Conservation (phyloP, 768 basidiomycete genomes). For the Mycena rosella region DNA sequence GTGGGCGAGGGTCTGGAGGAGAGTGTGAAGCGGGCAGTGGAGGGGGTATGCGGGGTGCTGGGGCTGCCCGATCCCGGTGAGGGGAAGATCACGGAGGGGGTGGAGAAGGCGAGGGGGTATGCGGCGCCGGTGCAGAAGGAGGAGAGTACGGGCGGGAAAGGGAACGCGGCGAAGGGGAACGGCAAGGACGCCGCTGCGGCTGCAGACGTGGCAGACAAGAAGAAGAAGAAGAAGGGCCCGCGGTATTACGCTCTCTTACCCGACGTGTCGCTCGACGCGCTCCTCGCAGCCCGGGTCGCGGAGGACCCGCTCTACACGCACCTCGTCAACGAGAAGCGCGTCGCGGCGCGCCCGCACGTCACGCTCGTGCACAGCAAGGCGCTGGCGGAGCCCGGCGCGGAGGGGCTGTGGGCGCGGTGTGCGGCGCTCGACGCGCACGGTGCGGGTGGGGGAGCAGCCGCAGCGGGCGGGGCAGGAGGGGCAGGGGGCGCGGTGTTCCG, state of each 20-base stretch:
- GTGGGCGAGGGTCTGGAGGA: constrained; percentile 66
- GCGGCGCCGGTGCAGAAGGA: constrained; percentile 39
- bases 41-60: constrained; percentile 67
- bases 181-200: too few relatives aligned
- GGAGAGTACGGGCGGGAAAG: constrained; percentile 49
- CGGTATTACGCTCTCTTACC: constrained; percentile 87
- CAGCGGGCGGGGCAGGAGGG: too few relatives aligned
- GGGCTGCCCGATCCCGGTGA: constrained; percentile 64
- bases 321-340: constrained; percentile 59
- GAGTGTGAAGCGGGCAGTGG: constrained; percentile 69
- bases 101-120: constrained; percentile 59
- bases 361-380: constrained; percentile 84
- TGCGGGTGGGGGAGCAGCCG: too few relatives aligned
- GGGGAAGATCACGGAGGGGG: constrained; percentile 69
- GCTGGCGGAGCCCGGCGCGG: constrained; percentile 29
- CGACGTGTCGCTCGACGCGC: constrained; percentile 71
- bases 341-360: constrained; percentile 80
- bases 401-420: constrained; percentile 65
- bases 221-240: constrained; percentile 51
- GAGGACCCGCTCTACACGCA: constrained; percentile 62
- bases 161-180: constrained; percentile 53
- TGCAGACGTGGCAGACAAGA: constrained; percentile 39
- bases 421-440: constrained; percentile 48
- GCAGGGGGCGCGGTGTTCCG: constrained; percentile 61
- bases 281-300: constrained; percentile 65